Conservation (phyloP, 164 flowering plant genomes). For the Macadamia integrifolia region DNA sequence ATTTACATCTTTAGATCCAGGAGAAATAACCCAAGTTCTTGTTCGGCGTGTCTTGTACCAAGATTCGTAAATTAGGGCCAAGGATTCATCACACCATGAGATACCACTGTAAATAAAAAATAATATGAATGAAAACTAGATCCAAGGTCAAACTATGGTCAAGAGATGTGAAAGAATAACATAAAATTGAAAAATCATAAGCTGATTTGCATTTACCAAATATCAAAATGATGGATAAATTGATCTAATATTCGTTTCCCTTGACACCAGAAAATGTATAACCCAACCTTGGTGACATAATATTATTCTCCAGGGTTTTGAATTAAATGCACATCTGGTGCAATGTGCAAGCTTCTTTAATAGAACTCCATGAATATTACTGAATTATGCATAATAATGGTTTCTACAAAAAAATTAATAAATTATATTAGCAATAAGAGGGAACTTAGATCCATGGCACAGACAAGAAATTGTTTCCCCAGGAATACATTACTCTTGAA, state of each 20-base stretch:
- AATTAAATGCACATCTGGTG: no score
- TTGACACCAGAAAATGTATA: no score
- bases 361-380: no score
- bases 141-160: neutral
- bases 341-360: no score
- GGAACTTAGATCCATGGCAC: no score
- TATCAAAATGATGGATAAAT: neutral
- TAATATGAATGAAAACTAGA: neutral
- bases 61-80: constrained; percentile 90
- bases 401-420: no score
- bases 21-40: constrained; percentile 88
- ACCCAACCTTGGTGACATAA: no score
- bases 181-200: neutral
- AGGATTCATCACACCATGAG: constrained; percentile 93
- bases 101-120: constrained; percentile 51
- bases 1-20: constrained; percentile 53
- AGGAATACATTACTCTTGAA: no score
- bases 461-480: no score
- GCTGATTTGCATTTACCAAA: neutral
- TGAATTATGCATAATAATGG: no score
- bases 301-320: no score
- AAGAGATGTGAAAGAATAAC: neutral
- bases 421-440: no score
- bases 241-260: neutral
- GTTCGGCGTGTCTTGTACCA: constrained; percentile 91